phyloP scores from a whole-genome alignment of 495 filamentous ascomycete genomes.

The Trichoderma asperelloides region DNA sequence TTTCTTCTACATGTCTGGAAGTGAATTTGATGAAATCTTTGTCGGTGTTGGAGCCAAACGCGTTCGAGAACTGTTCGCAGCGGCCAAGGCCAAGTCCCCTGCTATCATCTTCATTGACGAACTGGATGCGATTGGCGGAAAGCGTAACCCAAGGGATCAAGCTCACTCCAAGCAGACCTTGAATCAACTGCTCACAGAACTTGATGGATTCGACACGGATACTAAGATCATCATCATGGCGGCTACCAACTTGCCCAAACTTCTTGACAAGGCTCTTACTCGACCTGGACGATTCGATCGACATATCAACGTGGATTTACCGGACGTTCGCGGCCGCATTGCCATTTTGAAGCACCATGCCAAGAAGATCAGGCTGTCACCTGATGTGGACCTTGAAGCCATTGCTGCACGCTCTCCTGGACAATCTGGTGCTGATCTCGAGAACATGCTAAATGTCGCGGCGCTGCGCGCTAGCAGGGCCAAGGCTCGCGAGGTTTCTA shows the following conservation, averaged over 20 bases:
- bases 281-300: slow-evolving; percentile 94
- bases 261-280: slow-evolving; percentile 89
- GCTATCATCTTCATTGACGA: slow-evolving; percentile 99
- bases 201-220: slow-evolving; percentile 92
- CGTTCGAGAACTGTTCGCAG: slow-evolving; percentile 87
- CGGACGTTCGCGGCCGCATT: slow-evolving; percentile 90
- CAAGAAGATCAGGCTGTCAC: slow-evolving; percentile 68
- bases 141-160: slow-evolving; percentile 85
- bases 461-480: slow-evolving; percentile 82
- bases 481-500: slow-evolving; percentile 61
- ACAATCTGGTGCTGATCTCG: slow-evolving; percentile 89
- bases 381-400: slow-evolving; percentile 71
- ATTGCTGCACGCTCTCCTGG: slow-evolving; percentile 83
- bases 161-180: slow-evolving; percentile 96
- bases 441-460: slow-evolving; percentile 94
- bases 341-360: slow-evolving; percentile 88
- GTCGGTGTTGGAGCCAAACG: slow-evolving; percentile 97
- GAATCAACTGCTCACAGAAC: slow-evolving; percentile 95
- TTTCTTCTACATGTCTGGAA: slow-evolving; percentile 99
- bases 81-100: slow-evolving; percentile 80
- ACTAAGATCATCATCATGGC: slow-evolving; percentile 90
- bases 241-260: slow-evolving; percentile 90
- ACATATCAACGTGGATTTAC: slow-evolving; percentile 76
- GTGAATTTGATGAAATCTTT: slow-evolving; percentile 97
- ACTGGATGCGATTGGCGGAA: slow-evolving; percentile 89